Evolutionary conservation across 1,139 yeast species (phyloP).

Genomic region (Yarrowia galli): DNA sequence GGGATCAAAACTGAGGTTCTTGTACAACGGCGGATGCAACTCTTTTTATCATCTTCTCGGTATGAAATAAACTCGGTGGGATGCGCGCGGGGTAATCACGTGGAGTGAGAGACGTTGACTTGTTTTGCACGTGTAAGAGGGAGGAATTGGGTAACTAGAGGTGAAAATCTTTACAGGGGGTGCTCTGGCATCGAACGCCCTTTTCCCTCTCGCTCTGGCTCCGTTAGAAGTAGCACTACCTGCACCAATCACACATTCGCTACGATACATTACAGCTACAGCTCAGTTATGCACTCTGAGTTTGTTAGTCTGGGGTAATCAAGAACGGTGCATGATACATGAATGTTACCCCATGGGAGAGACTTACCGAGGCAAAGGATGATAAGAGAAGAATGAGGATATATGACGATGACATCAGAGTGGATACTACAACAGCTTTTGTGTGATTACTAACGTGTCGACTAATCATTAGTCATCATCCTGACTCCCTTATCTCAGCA

Average conservation of each 20-base stretch:
- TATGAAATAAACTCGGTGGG: conserved; percentile 1
- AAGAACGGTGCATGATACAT: too few relatives aligned
- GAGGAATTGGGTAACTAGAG: not conserved
- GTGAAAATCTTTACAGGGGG: not conserved
- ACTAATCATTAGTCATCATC: not conserved
- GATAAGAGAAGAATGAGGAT: too few relatives aligned
- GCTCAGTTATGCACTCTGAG: not conserved
- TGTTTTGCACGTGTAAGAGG: too few relatives aligned
- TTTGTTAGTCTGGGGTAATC: conserved; percentile 1
- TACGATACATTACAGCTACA: not conserved
- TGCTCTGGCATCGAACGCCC: not conserved
- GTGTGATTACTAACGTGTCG: too few relatives aligned
- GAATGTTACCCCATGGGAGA: too few relatives aligned
- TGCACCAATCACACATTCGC: not conserved
- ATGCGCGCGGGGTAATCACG: conserved; percentile 32
- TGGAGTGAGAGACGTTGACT: conserved; percentile 1
- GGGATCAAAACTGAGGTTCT: too few relatives aligned
- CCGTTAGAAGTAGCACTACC: not conserved
- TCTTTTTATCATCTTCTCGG: conserved; percentile 9
- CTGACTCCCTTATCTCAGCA: not conserved
- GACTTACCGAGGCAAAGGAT: too few relatives aligned
- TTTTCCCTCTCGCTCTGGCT: not conserved
- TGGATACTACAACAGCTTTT: too few relatives aligned
- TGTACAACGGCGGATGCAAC: not conserved
- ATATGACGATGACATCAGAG: too few relatives aligned